Conservation (phyloP, 306 rosid genomes). For the Amphicarpaea edgeworthii region DNA sequence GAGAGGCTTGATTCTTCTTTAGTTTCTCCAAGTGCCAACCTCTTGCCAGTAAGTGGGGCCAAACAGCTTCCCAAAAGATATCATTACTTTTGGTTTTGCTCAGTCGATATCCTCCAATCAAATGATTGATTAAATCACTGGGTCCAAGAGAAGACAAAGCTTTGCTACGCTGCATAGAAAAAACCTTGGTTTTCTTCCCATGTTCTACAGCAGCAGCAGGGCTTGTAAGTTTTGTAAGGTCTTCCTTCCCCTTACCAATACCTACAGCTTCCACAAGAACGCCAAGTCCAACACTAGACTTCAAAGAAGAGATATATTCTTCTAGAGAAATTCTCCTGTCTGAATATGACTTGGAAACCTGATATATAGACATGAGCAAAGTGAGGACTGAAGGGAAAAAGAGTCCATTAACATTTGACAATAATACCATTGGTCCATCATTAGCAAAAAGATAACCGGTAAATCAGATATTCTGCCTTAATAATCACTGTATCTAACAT, state of each 20-base stretch:
- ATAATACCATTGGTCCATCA: background rate
- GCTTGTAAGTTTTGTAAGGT: slow-evolving; percentile 77
- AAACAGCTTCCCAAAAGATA: slow-evolving; percentile 91
- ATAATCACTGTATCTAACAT: background rate
- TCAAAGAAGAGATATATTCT: slow-evolving; percentile 69
- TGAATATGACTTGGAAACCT: slow-evolving; percentile 68
- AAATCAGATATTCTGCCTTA: background rate
- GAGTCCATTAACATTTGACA: background rate
- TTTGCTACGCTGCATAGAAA: slow-evolving; percentile 54
- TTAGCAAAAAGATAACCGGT: background rate
- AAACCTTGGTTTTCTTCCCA: slow-evolving; percentile 59
- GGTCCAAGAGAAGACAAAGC: slow-evolving; percentile 72
- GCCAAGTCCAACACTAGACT: slow-evolving; percentile 64
- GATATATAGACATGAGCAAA: slow-evolving; percentile 42
- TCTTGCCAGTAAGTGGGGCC: slow-evolving; percentile 87
- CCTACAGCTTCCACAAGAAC: slow-evolving; percentile 78
- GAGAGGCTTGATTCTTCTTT: slow-evolving; percentile 60
- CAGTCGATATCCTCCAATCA: slow-evolving; percentile 73
- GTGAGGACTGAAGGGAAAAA: slow-evolving; percentile 25
- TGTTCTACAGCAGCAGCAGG: slow-evolving; percentile 60
- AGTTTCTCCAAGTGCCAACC: slow-evolving; percentile 91
- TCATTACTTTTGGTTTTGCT: slow-evolving; percentile 78
- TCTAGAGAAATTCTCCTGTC: slow-evolving; percentile 71
- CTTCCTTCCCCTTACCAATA: slow-evolving; percentile 76
- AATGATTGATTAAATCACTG: slow-evolving; percentile 61